Percentiles rank a stretch among this genome's conserved stretches.
phyloP scores from a whole-genome alignment of 2,329 filamentous ascomycete species.

The Meredithiella fracta region DNA sequence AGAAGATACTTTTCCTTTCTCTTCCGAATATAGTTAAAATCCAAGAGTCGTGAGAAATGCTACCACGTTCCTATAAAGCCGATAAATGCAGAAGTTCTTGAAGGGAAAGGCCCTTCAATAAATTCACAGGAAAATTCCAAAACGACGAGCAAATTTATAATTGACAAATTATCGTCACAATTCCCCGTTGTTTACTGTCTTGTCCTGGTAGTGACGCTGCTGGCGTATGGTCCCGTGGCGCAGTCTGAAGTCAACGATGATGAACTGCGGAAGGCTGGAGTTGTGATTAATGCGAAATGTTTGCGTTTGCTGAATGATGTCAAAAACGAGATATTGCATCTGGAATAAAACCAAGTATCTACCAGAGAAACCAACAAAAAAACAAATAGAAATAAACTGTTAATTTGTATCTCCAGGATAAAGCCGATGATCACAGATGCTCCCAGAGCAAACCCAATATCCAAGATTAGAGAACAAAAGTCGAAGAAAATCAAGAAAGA shows the following conservation, averaged over 20 bases:
- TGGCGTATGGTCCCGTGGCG: neutral
- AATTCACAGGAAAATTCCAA: too few species aligned
- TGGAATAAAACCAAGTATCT: neutral
- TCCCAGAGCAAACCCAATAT: neutral
- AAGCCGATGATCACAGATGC: neutral
- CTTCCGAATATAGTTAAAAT: neutral
- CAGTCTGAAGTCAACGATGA: neutral
- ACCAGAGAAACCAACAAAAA: neutral
- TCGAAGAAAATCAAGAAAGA: neutral
- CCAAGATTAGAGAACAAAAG: neutral
- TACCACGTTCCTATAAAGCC: too few species aligned
- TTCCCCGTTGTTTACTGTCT: too few species aligned
- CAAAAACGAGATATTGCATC: neutral
- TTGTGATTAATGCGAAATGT: too few species aligned
- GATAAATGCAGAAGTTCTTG: too few species aligned
- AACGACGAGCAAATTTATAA: too few species aligned
- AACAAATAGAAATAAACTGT: neutral
- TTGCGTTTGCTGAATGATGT: too few species aligned
- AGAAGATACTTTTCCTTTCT: neutral
- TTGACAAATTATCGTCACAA: too few species aligned
- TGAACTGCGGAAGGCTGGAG: neutral
- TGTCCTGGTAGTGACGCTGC: too few species aligned
- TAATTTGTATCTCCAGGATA: neutral
- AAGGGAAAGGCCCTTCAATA: too few species aligned
- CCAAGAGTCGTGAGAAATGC: too few species aligned